phyloP scores from a whole-genome alignment of 1,284 basidiomycete species.

The Apiotrichum mycotoxinovorans region DNA sequence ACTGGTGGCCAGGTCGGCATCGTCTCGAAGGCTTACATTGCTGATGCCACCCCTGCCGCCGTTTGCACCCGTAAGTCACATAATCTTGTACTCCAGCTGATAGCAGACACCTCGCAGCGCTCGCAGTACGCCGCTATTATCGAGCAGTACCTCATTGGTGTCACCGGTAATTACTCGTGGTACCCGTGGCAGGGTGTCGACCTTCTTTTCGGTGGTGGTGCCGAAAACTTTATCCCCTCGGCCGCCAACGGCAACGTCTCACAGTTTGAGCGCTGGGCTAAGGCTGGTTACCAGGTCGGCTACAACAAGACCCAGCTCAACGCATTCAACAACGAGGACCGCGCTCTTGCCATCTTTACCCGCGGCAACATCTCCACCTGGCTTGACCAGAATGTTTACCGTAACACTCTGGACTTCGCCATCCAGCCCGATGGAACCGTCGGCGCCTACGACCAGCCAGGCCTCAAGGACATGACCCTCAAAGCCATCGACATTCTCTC shows the following conservation, averaged over 20 bases:
- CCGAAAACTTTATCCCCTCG: conserved; percentile 45
- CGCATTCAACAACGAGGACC: conserved; percentile 41
- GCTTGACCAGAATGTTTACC: conserved; percentile 50
- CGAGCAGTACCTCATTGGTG: conserved; percentile 48
- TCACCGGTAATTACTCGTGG: conserved; percentile 47
- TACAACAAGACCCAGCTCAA: conserved; percentile 47
- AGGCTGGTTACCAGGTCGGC: conserved; percentile 48
- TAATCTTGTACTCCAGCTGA: not conserved
- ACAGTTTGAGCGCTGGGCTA: conserved; percentile 45
- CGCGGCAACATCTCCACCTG: conserved; percentile 49
- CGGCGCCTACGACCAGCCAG: conserved; percentile 49
- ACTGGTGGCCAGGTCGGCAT: conserved; percentile 49
- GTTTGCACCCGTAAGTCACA: conserved; percentile 23
- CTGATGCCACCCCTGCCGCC: conserved; percentile 51
- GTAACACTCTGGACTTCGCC: conserved; percentile 36
- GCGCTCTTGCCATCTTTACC: conserved; percentile 50
- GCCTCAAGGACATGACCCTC: conserved; percentile 52
- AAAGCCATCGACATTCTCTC: conserved; percentile 51
- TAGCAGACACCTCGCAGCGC: conserved; percentile 44
- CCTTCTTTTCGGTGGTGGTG: conserved; percentile 48
- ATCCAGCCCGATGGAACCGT: conserved; percentile 32
- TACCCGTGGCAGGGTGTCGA: conserved; percentile 47
- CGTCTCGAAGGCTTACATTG: conserved; percentile 51
- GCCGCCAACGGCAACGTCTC: conserved; percentile 44
- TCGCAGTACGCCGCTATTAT: conserved; percentile 44